A percentile compares a stretch with the other conserved stretches of the same genome.
Conservation (phyloP, 495 filamentous ascomycete genomes). For the Sporormia fimetaria region DNA sequence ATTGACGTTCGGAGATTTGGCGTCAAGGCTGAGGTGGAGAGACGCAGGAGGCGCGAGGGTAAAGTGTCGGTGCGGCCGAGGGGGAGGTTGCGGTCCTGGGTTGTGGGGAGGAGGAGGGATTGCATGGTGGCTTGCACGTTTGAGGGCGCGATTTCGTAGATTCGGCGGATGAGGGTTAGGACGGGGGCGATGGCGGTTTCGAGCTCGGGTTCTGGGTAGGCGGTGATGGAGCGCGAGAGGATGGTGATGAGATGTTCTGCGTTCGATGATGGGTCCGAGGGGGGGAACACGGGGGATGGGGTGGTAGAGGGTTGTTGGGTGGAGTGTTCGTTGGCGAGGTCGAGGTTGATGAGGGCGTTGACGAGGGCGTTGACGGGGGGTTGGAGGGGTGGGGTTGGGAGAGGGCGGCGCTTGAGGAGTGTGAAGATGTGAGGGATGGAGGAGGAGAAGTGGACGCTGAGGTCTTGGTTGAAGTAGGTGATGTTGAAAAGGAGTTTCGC, state of each 20-base stretch:
- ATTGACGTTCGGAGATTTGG: conserved; percentile 64
- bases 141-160: conserved; percentile 64
- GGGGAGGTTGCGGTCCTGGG: conserved; percentile 61
- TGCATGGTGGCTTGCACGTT: conserved; percentile 52
- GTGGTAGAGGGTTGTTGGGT: no score
- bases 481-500: conserved; percentile 87
- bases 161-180: conserved; percentile 53
- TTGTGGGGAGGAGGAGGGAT: conserved; percentile 60
- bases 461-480: conserved; percentile 54
- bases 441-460: conserved; percentile 47
- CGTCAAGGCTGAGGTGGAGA: conserved; percentile 61
- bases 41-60: conserved; percentile 62
- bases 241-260: conserved; percentile 62
- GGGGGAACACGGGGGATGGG: conserved; percentile 65
- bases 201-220: conserved; percentile 52
- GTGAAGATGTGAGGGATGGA: conserved; percentile 63
- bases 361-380: conserved; percentile 53
- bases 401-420: conserved; percentile 49
- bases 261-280: conserved; percentile 46
- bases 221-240: conserved; percentile 51
- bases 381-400: conserved; percentile 48
- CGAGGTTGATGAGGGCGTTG: conserved; percentile 70
- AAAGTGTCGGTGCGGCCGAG: conserved; percentile 67
- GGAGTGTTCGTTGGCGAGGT: conserved; percentile 45
- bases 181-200: conserved; percentile 60